Evolutionary conservation across 2,329 filamentous ascomycete species (phyloP).

Genomic region (Davidsoniella eucalypti): DNA sequence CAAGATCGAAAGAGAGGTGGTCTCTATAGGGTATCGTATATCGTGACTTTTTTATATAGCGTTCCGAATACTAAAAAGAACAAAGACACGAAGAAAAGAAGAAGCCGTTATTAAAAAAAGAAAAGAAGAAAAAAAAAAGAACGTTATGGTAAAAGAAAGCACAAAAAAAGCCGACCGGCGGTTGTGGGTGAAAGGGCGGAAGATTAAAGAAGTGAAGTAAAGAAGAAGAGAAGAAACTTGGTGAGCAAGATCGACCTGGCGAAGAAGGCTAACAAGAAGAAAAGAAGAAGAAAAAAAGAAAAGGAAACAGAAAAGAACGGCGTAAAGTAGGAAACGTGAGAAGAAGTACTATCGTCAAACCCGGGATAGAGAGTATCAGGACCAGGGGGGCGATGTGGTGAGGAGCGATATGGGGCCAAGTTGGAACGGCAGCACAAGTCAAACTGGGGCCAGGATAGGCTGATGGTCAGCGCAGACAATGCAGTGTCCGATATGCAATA

Average conservation of each 20-base stretch:
- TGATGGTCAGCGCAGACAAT: neutral
- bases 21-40: neutral
- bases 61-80: neutral
- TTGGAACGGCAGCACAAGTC: neutral
- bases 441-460: no score
- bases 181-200: neutral
- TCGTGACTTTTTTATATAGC: neutral
- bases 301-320: constrained; percentile 4
- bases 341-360: neutral
- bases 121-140: neutral
- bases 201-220: constrained; percentile 1
- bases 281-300: constrained; percentile 5
- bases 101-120: neutral
- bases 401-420: neutral
- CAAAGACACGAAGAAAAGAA: neutral
- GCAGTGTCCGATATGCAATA: no score
- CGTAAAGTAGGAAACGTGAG: neutral
- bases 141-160: constrained; percentile 3
- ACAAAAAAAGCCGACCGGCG: constrained; percentile 8
- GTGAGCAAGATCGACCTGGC: constrained; percentile 1
- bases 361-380: no score
- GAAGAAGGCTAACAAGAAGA: constrained; percentile 4
- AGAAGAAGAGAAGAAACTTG: constrained; percentile 8
- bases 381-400: no score
- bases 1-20: neutral